Percentiles rank a stretch among this genome's conserved stretches.
phyloP scores from a whole-genome alignment of 352 stramenopile genomes.

The Pythium oligandrum region DNA sequence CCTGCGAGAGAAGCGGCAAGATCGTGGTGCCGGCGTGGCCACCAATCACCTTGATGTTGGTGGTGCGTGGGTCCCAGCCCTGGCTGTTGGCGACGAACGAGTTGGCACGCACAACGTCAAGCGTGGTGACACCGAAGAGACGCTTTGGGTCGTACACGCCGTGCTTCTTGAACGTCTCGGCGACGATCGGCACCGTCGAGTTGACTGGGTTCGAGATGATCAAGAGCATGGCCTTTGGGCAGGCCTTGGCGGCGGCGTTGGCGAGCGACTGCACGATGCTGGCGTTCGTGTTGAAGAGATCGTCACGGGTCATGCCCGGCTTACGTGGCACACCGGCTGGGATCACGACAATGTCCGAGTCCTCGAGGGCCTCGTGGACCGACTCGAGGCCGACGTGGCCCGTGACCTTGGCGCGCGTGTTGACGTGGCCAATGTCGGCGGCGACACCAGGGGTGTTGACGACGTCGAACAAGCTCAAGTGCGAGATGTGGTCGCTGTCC shows the following conservation, averaged over 20 bases:
- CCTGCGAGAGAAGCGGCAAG: slow-evolving; percentile 96
- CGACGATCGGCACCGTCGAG: slow-evolving; percentile 98
- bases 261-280: slow-evolving; percentile 96
- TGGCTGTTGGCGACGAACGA: slow-evolving; percentile 90
- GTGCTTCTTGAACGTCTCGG: slow-evolving; percentile 96
- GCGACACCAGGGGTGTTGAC: slow-evolving; percentile 97
- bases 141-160: slow-evolving; percentile 97
- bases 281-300: slow-evolving; percentile 95
- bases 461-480: slow-evolving; percentile 98
- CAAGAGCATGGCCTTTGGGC: slow-evolving; percentile 93
- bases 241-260: slow-evolving; percentile 91
- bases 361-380: slow-evolving; percentile 43
- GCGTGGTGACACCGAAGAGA: slow-evolving; percentile 97
- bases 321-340: slow-evolving; percentile 99
- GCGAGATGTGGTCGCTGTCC: slow-evolving; percentile 92
- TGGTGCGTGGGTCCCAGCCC: slow-evolving; percentile 68
- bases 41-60: slow-evolving; percentile 95
- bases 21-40: slow-evolving; percentile 99
- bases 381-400: slow-evolving; percentile 46
- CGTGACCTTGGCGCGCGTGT: slow-evolving; percentile 57
- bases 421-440: slow-evolving; percentile 95
- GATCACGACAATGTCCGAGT: slow-evolving; percentile 98
- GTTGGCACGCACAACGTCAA: slow-evolving; percentile 98
- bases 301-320: slow-evolving; percentile 95
- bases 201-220: slow-evolving; percentile 99